Evolutionary conservation across 2,329 filamentous ascomycete species (phyloP).

Genomic region (Fusarium domesticum): DNA sequence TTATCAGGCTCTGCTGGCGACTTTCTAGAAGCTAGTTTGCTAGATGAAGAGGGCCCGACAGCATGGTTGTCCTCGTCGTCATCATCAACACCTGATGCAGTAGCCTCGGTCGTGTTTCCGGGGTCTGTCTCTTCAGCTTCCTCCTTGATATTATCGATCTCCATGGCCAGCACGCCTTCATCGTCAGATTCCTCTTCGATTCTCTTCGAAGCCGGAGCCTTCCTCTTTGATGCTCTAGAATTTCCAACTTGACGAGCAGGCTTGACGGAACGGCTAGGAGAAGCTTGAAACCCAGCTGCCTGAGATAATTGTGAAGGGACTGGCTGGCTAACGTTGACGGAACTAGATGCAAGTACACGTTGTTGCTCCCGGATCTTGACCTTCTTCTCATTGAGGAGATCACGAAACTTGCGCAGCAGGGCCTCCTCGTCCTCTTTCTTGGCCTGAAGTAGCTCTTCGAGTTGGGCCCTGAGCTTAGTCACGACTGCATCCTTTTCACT

Average conservation of each 20-base stretch:
- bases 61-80: constrained; percentile 33
- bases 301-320: constrained; percentile 30
- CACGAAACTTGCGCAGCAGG: constrained; percentile 66
- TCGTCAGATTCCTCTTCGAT: constrained; percentile 45
- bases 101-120: constrained; percentile 41
- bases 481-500: constrained; percentile 54
- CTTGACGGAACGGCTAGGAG: constrained; percentile 18
- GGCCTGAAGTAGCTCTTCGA: constrained; percentile 62
- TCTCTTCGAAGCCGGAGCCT: constrained; percentile 39
- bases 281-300: constrained; percentile 5
- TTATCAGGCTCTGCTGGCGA: constrained; percentile 2
- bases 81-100: constrained; percentile 43
- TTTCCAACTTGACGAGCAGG: constrained; percentile 27
- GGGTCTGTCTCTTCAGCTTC: constrained; percentile 41
- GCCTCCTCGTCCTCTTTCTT: constrained; percentile 66
- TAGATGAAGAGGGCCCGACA: constrained; percentile 4
- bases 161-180: constrained; percentile 45
- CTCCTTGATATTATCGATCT: constrained; percentile 41
- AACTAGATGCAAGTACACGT: constrained; percentile 51
- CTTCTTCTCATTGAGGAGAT: constrained; percentile 76
- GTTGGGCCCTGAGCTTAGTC: constrained; percentile 56
- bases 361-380: constrained; percentile 74
- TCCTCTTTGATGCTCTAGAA: constrained; percentile 51
- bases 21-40: constrained; percentile 1
- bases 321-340: constrained; percentile 37